These are phyloP conservation scores for Pezicula carpinea DNA, from an alignment of 2,329 filamentous ascomycete genomes.

Conservation along the genomic window DNA sequence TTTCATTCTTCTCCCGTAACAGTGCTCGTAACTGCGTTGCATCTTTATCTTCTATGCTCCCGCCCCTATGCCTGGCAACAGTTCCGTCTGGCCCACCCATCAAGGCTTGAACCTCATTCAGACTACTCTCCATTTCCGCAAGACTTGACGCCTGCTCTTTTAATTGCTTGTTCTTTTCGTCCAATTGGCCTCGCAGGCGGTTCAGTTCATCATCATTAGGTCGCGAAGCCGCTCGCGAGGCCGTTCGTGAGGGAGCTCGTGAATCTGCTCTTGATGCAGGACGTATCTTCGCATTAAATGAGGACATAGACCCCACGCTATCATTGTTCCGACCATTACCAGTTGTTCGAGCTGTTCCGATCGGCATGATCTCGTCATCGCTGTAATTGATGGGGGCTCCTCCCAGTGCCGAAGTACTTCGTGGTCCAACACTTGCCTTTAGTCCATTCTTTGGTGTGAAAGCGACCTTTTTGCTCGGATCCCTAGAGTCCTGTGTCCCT, in stretches of 20 bases:
- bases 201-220: conserved; percentile 63
- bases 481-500: conserved; percentile 47
- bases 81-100: conserved; percentile 52
- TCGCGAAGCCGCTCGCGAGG: conserved; percentile 18
- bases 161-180: conserved; percentile 83
- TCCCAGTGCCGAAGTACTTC: conserved; percentile 57
- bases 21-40: conserved; percentile 72
- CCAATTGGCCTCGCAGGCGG: conserved; percentile 66
- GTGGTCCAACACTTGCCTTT: conserved; percentile 45
- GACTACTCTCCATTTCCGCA: conserved; percentile 82
- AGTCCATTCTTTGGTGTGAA: conserved; percentile 42
- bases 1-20: conserved; percentile 92
- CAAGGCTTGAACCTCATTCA: conserved; percentile 74
- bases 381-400: conserved; percentile 40
- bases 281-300: conserved; percentile 48
- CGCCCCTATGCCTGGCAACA: conserved; percentile 39
- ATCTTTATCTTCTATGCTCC: conserved; percentile 64
- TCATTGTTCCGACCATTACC: conserved; percentile 40
- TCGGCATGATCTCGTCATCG: conserved; percentile 55
- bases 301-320: conserved; percentile 49
- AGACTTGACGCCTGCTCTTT: conserved; percentile 80
- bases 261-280: conserved; percentile 33
- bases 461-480: conserved; percentile 52
- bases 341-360: conserved; percentile 44
- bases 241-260: conserved; percentile 32